Evolutionary conservation across 2,329 filamentous ascomycete genomes (phyloP), one percentile per base, ranked within the genome.

Genomic region (Alternaria burnsii): DNA sequence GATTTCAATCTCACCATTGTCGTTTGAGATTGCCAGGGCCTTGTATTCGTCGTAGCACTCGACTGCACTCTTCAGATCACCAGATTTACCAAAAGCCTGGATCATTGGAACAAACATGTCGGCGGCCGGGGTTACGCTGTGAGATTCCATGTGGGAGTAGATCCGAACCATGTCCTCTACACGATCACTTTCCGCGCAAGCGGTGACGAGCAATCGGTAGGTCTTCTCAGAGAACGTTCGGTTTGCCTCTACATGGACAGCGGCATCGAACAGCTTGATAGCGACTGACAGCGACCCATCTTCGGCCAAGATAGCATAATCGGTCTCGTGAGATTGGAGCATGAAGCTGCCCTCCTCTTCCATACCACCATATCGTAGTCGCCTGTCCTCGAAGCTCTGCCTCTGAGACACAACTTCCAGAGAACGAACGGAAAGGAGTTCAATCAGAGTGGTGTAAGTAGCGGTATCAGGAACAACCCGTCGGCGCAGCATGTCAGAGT

Each of bases 41-140:
- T 93, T 93, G 84, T 98, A 98, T 79, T 97, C 92, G 66, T 96
- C 94, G 81, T 97, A 99, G 80, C 93, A 93, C 77, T 97, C 93
- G 7, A 98, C 92, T 20, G 94, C 95, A 69, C 91, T 96, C 71
- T 89, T 85, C 44, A 98, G 82, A 75, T 98, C 93, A 51, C 93
- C 91, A 11, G 86, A 87, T 42, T 87, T 86, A 62, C 92, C 92
- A 75, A 97, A 98, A 0, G 94, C 93, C n/a, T 91, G 89, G 76
- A 99, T 97, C 92, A 99, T 97, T 18, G 90, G 87, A 1, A 93
- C 91, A 80, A 97, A 98, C 53, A 94, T 92, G 46, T 90, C 88
- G 6, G 93, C 90, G 59, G 90, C 89, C 0, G 94, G 92, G 16
- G 87, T 86, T 22, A 92, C 87, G 58, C 89, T 89, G 69, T 87